Base-by-base conservation (phyloP, 345 rosid species). In the Salix dunnii region DNA sequence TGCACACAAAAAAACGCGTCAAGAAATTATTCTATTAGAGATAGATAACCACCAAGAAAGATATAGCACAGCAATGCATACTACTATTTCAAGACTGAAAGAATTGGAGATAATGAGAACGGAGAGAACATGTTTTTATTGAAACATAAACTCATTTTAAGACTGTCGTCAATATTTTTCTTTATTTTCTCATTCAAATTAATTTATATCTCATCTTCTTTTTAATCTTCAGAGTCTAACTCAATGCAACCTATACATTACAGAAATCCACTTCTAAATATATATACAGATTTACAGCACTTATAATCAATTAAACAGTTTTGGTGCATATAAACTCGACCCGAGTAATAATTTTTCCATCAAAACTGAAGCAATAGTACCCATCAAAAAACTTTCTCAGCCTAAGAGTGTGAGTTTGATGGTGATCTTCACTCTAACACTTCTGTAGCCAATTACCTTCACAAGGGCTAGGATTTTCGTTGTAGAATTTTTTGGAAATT, bases 391-490 rank as follows among this genome's bases (percentile, higher is more conserved):
- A 0, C 2, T 7, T 53, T 55, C 28, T 58, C 28, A n/a, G n/a
- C 62, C 62, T 55, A 55, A 3, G 62, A n/a, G 62, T 55, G 62
- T n/a, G 23, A 55, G 62, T n/a, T 55, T n/a, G 27, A 21, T 55
- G 61, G 62, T n/a, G 62, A 55, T 55, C 2, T 55, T n/a, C n/a
- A n/a, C n/a, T n/a, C n/a, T n/a, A n/a, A n/a, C n/a, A n/a, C n/a
- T n/a, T 55, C n/a, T 69, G 6, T 0, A 53, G 1, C 27, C 10
- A 77, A 21, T 53, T 78, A 78, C 81, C 81, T 78, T 73, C 35
- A 27, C 6, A 40, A 3, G 9, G 58, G 25, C 49, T 60, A 11
- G 30, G 64, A 7, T 13, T 49, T 4, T 48, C 28, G 36, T 4
- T 28, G 28, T 13, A n/a, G 2, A 67, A 67, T 10, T 36, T 36